Conservation (phyloP, 768 basidiomycete genomes). For the Phanerodontia chrysosporium region DNA sequence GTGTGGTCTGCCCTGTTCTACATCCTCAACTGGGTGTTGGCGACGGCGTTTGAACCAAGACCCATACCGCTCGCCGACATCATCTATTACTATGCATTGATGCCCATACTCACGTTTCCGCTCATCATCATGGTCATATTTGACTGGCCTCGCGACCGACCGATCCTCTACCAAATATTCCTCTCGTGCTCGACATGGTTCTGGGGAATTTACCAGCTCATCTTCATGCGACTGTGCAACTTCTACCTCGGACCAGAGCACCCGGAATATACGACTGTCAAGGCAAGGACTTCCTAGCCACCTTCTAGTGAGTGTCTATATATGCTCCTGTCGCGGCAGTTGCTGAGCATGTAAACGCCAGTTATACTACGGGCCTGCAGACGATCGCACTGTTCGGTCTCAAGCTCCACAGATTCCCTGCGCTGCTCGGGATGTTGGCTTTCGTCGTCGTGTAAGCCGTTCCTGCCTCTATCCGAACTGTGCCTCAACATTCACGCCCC, state of each 20-base stretch:
- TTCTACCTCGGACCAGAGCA: constrained; percentile 25
- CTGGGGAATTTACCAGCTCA: constrained; percentile 59
- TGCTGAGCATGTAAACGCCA: constrained; percentile 1
- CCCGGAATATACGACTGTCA: constrained; percentile 35
- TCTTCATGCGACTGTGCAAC: constrained; percentile 45
- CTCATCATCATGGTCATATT: constrained; percentile 61
- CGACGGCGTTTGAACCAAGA: constrained; percentile 42
- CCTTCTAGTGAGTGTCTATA: constrained; percentile 30
- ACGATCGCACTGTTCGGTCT: constrained; percentile 72
- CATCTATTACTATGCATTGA: constrained; percentile 56
- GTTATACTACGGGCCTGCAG: constrained; percentile 38
- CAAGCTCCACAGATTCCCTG: constrained; percentile 62
- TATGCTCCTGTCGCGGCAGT: background rate
- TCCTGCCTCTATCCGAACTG: background rate
- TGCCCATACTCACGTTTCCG: constrained; percentile 57
- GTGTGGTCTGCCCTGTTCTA: constrained; percentile 63
- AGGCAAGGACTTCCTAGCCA: constrained; percentile 35
- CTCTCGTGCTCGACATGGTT: constrained; percentile 57
- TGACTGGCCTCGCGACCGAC: constrained; percentile 68
- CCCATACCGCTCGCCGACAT: constrained; percentile 48
- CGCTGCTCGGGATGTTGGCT: constrained; percentile 49
- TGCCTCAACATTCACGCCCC: background rate
- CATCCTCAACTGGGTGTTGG: constrained; percentile 68
- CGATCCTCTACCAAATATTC: constrained; percentile 56
- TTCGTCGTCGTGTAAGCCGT: constrained; percentile 52